Base-by-base conservation (phyloP, 139 green algal species). In the Eudorina sp. region DNA sequence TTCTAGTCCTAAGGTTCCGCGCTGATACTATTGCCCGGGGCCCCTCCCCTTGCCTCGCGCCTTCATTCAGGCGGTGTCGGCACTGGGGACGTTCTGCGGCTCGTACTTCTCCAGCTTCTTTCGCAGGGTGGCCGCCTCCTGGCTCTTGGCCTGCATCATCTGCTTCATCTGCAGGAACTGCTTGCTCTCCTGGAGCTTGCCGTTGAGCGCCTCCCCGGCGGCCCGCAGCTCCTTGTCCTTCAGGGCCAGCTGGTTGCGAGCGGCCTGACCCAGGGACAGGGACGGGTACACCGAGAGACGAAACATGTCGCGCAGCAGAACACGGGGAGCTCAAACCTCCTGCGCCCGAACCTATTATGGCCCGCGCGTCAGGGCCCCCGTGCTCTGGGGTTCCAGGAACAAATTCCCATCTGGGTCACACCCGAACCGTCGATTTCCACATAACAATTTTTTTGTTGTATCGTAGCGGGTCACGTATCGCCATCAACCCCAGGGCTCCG, bases 131-230 rank as follows among this genome's bases (percentile, higher is more conserved):
- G 92, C 70, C 64, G 90, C 92, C 87, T 95, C 91, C 66, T 90
- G 60, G 34, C 58, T 86, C 83, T 94, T 94, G 11, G 75, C 34
- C 83, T 94, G 93, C 93, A 95, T 94, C 74, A 95, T 85, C 72
- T 89, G 36, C 76, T 89, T 86, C 92, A 95, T 92, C 88, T 94
- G 90, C 90, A 92, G 88, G 77, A 92, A 93, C 85, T 94, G 92
- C 69, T 91, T 92, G 46, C 62, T 89, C 21, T 94, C 86, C 69
- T 90, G 75, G 8, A 93, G 53, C 83, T 85, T 93, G 64, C 79
- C 60, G 58, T 48, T 38, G 4, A 90, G 62, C 19, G 78, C 70
- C 27, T 89, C 86, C 4, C 68, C 6, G 27, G 68, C 68, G 16
- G 68, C 66, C 3, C 83, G 83, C 83, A 88, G 48, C 48, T 88